Evolutionary conservation across 352 stramenopile genomes (phyloP).

Genomic region (Globisporangium solare): DNA sequence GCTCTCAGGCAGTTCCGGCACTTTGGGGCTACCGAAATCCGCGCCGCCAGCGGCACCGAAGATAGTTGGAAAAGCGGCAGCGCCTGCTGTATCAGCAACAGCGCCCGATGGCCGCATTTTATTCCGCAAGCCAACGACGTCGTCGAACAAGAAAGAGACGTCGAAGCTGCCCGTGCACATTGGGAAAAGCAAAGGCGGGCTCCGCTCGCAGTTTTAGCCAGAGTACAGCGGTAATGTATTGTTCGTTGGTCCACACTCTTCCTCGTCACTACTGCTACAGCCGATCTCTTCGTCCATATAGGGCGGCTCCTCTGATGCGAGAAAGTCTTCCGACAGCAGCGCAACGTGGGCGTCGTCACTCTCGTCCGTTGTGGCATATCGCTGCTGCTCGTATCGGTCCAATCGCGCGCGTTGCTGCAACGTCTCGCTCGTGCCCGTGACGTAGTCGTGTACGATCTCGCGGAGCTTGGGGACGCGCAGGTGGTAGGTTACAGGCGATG

Average conservation of each 20-base stretch:
- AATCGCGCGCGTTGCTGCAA: slow-evolving; percentile 9
- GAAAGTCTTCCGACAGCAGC: no score
- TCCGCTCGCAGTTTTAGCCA: slow-evolving; percentile 73
- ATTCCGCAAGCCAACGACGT: slow-evolving; percentile 60
- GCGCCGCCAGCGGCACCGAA: slow-evolving; percentile 9
- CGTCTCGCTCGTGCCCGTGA: slow-evolving; percentile 8
- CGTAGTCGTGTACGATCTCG: slow-evolving; percentile 12
- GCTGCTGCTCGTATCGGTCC: slow-evolving; percentile 9
- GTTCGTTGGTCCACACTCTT: no score
- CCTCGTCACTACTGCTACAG: no score
- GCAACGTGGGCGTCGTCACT: no score
- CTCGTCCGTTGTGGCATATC: no score
- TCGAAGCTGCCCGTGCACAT: slow-evolving; percentile 68
- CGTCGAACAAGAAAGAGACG: slow-evolving; percentile 22
- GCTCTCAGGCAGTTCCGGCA: slow-evolving; percentile 63
- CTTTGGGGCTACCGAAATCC: slow-evolving; percentile 54
- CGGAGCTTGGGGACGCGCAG: slow-evolving; percentile 8
- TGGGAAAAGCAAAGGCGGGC: slow-evolving; percentile 75
- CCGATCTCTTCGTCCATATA: no score
- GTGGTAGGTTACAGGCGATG: no score
- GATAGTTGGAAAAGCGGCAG: slow-evolving; percentile 13
- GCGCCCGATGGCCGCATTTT: slow-evolving; percentile 53
- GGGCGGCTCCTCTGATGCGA: no score
- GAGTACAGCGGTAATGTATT: slow-evolving; percentile 11
- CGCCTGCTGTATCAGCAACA: slow-evolving; percentile 14